These are phyloP conservation scores for Turnera subulata DNA, from an alignment of 345 rosid species.

Conservation along the genomic window DNA sequence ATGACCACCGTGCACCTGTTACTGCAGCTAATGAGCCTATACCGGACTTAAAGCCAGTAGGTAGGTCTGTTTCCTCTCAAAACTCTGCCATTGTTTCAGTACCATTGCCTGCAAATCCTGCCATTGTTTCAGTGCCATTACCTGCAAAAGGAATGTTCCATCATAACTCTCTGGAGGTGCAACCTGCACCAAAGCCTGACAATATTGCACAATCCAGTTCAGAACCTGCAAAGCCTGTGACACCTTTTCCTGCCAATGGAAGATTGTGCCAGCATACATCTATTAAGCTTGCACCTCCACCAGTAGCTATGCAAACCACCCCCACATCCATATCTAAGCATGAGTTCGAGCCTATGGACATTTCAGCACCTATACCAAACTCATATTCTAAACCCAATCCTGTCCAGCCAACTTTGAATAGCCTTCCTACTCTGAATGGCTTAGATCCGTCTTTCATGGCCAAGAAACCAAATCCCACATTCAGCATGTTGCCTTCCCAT, in stretches of 20 bases:
- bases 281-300: conserved; percentile 5
- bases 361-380: conserved; percentile 3
- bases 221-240: neutral
- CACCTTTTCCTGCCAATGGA: conserved; percentile 7
- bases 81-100: neutral
- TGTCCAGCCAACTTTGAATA: no score
- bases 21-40: conserved; percentile 5
- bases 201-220: neutral
- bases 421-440: no score
- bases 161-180: conserved; percentile 8
- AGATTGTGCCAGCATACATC: conserved; percentile 11
- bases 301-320: no score
- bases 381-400: no score
- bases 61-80: neutral
- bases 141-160: conserved; percentile 7
- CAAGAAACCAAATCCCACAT: neutral
- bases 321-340: no score
- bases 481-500: neutral
- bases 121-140: neutral
- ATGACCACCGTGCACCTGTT: conserved; percentile 14
- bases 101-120: conserved; percentile 5
- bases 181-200: conserved; percentile 15
- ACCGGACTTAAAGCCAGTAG: conserved; percentile 11
- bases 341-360: neutral
- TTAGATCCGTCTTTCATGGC: neutral